Evolutionary conservation across 108 stramenopile species (phyloP), one percentile per base, ranked within the genome.

Genomic region (Discostella stelligeroides): DNA sequence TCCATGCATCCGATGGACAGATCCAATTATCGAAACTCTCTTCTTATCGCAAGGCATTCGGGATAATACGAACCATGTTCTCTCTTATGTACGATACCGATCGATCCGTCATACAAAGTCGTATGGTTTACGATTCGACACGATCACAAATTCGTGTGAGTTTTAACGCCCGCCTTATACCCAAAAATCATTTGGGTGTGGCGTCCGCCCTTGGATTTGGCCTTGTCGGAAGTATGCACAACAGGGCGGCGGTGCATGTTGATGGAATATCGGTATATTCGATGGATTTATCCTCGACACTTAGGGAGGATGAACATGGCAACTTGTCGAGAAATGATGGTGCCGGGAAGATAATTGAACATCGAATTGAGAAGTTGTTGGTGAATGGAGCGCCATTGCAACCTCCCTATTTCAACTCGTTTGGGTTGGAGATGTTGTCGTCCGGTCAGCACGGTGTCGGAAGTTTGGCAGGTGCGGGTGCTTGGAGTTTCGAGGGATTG

Each of bases 111-210:
- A 41, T 92, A 9, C 86, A 89, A 79, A 80, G 55, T 53, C 85
- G 92, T 17, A 90, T 92, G 88, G 86, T 90, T 4, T 92, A 92
- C 75, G 92, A 92, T 53, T 86, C 86, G 42, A 72, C 79, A n/a
- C 78, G 88, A 18, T 70, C 78, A 2, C 87, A 89, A 28, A 90
- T 92, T 63, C 82, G 88, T 21, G 72, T 92, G 13, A 88, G 89
- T 6, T 92, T 85, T 78, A 82, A 92, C 64, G 89, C 76, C 20
- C 75, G 87, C 6, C 57, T 92, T 24, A 66, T 86, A 11, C 92
- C 92, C 7, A 88, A 87, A 28, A n/a, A n/a, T n/a, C n/a, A n/a
- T n/a, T 28, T 58, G 20, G 53, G 53, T 0, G 7, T 49, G 28
- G 14, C 27, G 10, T 15, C 25, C 7, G 24, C 53, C 21, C 17